Evolutionary conservation across 1,284 basidiomycete species (phyloP).

Genomic region (Rhodotorula sp.): DNA sequence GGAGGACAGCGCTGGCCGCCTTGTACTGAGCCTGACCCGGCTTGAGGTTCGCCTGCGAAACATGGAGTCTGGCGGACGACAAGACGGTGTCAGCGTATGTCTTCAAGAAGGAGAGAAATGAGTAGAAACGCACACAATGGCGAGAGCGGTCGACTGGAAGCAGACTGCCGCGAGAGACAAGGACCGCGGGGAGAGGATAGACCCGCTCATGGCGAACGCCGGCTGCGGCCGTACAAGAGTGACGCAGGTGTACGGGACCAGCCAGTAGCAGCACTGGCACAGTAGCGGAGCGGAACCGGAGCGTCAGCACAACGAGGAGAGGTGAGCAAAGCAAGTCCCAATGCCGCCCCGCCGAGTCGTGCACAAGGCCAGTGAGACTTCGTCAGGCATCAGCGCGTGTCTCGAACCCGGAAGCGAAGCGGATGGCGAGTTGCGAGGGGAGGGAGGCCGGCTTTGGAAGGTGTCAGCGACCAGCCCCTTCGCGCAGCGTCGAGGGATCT

Average conservation of each 20-base stretch:
- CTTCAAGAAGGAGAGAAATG: neutral
- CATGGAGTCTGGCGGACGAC: constrained; percentile 23
- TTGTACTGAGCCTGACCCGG: constrained; percentile 39
- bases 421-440: too few species aligned
- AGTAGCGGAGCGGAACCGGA: too few species aligned
- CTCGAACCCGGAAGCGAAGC: too few species aligned
- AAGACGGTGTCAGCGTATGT: neutral
- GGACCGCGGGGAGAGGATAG: constrained; percentile 8
- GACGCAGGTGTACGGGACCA: too few species aligned
- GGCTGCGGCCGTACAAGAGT: too few species aligned
- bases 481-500: too few species aligned
- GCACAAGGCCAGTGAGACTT: too few species aligned
- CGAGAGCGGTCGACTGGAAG: constrained; percentile 42
- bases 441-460: too few species aligned
- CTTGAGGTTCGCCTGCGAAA: constrained; percentile 25
- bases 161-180: constrained; percentile 38
- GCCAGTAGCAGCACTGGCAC: too few species aligned
- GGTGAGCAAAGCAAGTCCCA: neutral
- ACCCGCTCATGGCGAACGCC: constrained; percentile 1
- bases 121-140: constrained; percentile 36
- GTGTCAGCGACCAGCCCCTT: too few species aligned
- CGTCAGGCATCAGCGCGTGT: too few species aligned
- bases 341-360: too few species aligned
- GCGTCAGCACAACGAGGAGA: neutral
- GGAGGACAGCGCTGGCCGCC: constrained; percentile 44